A percentile compares a stretch with the other conserved stretches of the same genome.
Conservation (phyloP, 257 asterid species). For the Capsicum pubescens region DNA sequence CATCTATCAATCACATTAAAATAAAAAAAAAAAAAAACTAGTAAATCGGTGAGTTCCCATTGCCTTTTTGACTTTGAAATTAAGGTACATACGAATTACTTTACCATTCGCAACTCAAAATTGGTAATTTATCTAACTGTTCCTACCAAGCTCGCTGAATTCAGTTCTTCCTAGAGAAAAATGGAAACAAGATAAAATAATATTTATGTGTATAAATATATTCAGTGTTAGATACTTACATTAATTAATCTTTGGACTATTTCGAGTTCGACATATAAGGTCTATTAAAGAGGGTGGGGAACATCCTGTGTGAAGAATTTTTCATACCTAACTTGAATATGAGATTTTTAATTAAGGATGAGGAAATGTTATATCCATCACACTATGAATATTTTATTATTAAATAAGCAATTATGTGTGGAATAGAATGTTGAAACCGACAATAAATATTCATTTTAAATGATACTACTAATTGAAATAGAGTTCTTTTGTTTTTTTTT, state of each 20-base stretch:
- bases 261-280: neutral
- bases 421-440: neutral
- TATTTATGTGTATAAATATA: too few species aligned
- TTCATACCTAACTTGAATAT: neutral
- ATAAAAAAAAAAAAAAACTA: too few species aligned
- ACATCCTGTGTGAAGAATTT: neutral
- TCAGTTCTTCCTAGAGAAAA: neutral
- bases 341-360: too few species aligned
- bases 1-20: constrained; percentile 35
- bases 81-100: neutral
- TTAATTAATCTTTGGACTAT: neutral
- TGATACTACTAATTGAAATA: neutral
- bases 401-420: neutral
- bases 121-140: constrained; percentile 4
- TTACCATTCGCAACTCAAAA: neutral
- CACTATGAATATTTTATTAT: too few species aligned
- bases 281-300: neutral
- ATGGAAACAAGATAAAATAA: neutral
- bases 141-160: neutral
- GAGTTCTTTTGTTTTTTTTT: too few species aligned
- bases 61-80: constrained; percentile 36
- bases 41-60: constrained; percentile 42
- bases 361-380: too few species aligned
- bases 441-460: neutral
- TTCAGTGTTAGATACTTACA: too few species aligned